These are phyloP conservation scores for Cytospora paraplurivora DNA, from an alignment of 2,329 filamentous ascomycete species.

Conservation along the genomic window DNA sequence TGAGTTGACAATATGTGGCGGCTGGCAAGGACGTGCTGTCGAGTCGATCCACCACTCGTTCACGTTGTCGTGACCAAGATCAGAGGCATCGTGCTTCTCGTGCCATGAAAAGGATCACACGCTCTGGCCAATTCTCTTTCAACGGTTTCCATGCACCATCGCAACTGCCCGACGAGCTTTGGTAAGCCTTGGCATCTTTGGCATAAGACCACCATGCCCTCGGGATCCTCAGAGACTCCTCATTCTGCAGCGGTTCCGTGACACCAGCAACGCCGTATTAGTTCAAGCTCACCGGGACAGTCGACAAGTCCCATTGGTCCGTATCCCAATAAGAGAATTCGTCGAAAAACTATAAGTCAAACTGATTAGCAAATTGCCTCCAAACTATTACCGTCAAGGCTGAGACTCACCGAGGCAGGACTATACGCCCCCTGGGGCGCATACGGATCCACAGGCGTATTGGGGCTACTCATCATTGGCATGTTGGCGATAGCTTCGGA, in stretches of 20 bases:
- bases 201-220: neutral
- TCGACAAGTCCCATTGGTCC: conserved; percentile 41
- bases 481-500: conserved; percentile 41
- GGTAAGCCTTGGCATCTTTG: neutral
- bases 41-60: neutral
- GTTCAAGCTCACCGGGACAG: conserved; percentile 17
- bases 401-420: conserved; percentile 20
- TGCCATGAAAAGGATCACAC: no score
- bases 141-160: neutral
- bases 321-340: conserved; percentile 36
- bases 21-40: neutral
- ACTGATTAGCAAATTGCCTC: conserved; percentile 2
- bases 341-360: conserved; percentile 22
- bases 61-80: no score
- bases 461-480: conserved; percentile 31
- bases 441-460: conserved; percentile 17
- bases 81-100: no score
- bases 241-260: no score
- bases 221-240: neutral
- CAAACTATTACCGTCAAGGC: neutral
- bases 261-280: neutral
- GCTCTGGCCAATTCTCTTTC: no score
- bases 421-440: conserved; percentile 11
- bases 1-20: neutral
- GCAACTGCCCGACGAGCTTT: neutral